These are phyloP conservation scores for Nicotiana attenuata DNA, from an alignment of 257 asterid genomes.

Conservation along the genomic window DNA sequence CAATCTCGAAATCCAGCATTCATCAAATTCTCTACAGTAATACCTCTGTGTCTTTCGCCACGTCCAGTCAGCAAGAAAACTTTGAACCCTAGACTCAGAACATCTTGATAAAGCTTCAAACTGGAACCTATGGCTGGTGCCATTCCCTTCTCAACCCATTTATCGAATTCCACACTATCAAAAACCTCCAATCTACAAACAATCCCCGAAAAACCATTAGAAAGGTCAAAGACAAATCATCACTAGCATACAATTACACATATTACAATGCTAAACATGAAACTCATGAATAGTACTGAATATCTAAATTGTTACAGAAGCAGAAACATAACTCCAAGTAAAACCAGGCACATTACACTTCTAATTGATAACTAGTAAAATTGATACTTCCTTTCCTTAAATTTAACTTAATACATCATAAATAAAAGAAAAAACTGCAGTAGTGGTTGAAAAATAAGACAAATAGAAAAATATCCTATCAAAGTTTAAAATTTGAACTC, in stretches of 20 bases:
- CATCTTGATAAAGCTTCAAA: conserved; percentile 63
- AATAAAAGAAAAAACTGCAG: too few species aligned
- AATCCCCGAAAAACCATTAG: background rate
- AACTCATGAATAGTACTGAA: background rate
- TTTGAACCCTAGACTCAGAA: conserved; percentile 51
- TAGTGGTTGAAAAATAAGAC: too few species aligned
- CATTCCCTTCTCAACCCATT: conserved; percentile 78
- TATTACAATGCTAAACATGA: background rate
- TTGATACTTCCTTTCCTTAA: too few species aligned
- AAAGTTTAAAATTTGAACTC: too few species aligned
- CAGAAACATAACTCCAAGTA: background rate
- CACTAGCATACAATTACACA: background rate
- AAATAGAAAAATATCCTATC: too few species aligned
- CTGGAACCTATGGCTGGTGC: conserved; percentile 59
- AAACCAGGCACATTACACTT: background rate
- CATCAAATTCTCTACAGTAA: conserved; percentile 55
- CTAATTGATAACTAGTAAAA: background rate
- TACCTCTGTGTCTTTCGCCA: conserved; percentile 46
- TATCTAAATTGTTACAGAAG: background rate
- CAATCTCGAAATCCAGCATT: conserved; percentile 60
- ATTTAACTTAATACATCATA: too few species aligned
- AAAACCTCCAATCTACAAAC: conserved; percentile 60
- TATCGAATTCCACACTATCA: conserved; percentile 47
- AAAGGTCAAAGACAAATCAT: background rate
- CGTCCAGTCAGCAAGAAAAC: conserved; percentile 67